Percentiles rank a stretch among this genome's conserved stretches.
Evolutionary conservation across 2,329 filamentous ascomycete genomes (phyloP).

Genomic region (Pseudofabraea citricarpa): DNA sequence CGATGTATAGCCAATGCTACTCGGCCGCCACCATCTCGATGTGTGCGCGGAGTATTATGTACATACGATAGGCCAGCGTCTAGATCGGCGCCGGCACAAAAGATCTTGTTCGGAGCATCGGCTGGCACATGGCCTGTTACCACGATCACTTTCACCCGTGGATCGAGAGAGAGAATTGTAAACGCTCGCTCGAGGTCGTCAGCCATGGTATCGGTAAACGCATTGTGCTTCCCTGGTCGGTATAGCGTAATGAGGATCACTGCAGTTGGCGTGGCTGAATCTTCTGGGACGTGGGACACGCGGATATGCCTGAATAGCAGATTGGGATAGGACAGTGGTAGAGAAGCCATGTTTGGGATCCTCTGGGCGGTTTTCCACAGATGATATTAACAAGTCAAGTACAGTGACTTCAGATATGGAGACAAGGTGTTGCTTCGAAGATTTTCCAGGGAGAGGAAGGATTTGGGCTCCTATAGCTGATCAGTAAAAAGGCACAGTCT

Average conservation of each 20-base stretch:
- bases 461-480: too few relatives aligned
- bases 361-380: too few relatives aligned
- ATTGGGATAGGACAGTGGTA: conserved; percentile 34
- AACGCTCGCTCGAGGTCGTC: conserved; percentile 53
- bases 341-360: conserved; percentile 4
- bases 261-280: conserved; percentile 50
- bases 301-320: conserved; percentile 39
- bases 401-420: too few relatives aligned
- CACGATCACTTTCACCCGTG: conserved; percentile 49
- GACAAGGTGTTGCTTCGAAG: too few relatives aligned
- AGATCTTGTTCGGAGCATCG: conserved; percentile 34
- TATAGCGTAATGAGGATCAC: conserved; percentile 60
- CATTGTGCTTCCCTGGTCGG: conserved; percentile 63
- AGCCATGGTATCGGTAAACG: conserved; percentile 63
- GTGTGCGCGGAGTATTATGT: conserved; percentile 14
- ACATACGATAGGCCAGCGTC: conserved; percentile 14
- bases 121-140: conserved; percentile 39
- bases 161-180: conserved; percentile 44
- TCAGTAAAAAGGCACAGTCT: too few relatives aligned
- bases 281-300: conserved; percentile 43
- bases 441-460: too few relatives aligned
- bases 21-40: conserved; percentile 47
- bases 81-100: conserved; percentile 46
- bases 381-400: too few relatives aligned
- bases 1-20: conserved; percentile 50